phyloP scores from a whole-genome alignment of 2,329 filamentous ascomycete species.

The Nothomitra cinnamomea region DNA sequence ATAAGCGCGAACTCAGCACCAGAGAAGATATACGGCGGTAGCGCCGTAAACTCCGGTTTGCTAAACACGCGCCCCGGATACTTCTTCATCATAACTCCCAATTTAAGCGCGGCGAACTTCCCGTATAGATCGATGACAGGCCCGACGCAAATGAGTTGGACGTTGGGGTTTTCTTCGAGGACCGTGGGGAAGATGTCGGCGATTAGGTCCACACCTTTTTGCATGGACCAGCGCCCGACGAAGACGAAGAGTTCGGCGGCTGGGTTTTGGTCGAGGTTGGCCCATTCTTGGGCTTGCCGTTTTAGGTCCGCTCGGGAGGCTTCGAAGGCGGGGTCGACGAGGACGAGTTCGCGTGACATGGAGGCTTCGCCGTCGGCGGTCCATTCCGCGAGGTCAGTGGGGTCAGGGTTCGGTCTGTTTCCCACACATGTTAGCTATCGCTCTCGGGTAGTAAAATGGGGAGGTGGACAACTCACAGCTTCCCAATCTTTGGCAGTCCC shows the following conservation, averaged over 20 bases:
- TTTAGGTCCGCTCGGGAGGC: slow-evolving; percentile 34
- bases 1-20: slow-evolving; percentile 53
- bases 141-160: slow-evolving; percentile 45
- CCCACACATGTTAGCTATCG: no score
- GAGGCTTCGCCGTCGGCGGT: slow-evolving; percentile 28
- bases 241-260: slow-evolving; percentile 50
- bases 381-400: slow-evolving; percentile 45
- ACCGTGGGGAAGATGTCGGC: slow-evolving; percentile 49
- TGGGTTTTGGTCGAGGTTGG: slow-evolving; percentile 41
- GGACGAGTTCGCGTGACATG: slow-evolving; percentile 23
- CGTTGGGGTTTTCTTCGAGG: slow-evolving; percentile 40
- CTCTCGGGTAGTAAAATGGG: no score
- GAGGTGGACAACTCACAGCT: slow-evolving; percentile 20
- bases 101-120: slow-evolving; percentile 48
- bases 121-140: slow-evolving; percentile 52
- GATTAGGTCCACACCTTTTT: slow-evolving; percentile 52
- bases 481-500: slow-evolving; percentile 44
- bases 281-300: slow-evolving; percentile 49
- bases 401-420: slow-evolving; percentile 40
- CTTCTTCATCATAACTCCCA: slow-evolving; percentile 44
- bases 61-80: slow-evolving; percentile 49
- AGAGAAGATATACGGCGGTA: slow-evolving; percentile 50
- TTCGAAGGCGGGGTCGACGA: slow-evolving; percentile 39
- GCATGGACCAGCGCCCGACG: slow-evolving; percentile 51
- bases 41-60: slow-evolving; percentile 49